Percentiles rank a stretch among this genome's conserved stretches.
Evolutionary conservation across 2,329 filamentous ascomycete genomes (phyloP).

Genomic region (Trichoderma gracile): DNA sequence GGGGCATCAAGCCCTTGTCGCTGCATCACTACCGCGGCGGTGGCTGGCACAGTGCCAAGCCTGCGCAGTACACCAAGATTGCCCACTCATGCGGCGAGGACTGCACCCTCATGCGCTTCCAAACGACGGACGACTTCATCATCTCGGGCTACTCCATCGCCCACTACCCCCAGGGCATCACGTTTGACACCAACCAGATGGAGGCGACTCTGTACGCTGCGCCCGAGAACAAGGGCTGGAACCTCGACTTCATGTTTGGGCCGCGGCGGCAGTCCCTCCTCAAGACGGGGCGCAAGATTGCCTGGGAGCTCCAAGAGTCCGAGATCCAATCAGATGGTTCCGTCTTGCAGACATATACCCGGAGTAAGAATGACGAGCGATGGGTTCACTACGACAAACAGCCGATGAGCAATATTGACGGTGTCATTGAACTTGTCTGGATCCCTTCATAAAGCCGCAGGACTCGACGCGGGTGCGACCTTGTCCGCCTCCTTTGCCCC

Average conservation of each 20-base stretch:
- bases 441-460: constrained; percentile 39
- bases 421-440: constrained; percentile 60
- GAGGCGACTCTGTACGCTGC: constrained; percentile 55
- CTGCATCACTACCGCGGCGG: constrained; percentile 66
- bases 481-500: background rate
- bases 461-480: background rate
- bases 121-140: constrained; percentile 54
- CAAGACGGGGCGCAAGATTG: constrained; percentile 53
- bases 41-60: constrained; percentile 56
- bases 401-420: constrained; percentile 55
- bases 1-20: constrained; percentile 59
- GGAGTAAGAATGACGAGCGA: constrained; percentile 53
- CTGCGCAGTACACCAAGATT: constrained; percentile 58
- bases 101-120: constrained; percentile 60
- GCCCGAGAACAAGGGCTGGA: constrained; percentile 52
- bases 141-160: constrained; percentile 62
- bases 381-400: constrained; percentile 51
- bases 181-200: constrained; percentile 51
- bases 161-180: constrained; percentile 55
- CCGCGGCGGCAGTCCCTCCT: constrained; percentile 50
- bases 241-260: constrained; percentile 53
- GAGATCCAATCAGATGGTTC: constrained; percentile 50
- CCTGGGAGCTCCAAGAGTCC: constrained; percentile 57
- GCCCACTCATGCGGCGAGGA: constrained; percentile 62
- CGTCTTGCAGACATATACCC: constrained; percentile 55